A percentile compares a stretch with the other conserved stretches of the same genome.
phyloP scores from a whole-genome alignment of 2,329 filamentous ascomycete genomes.

The Chalaropsis thielavioides region DNA sequence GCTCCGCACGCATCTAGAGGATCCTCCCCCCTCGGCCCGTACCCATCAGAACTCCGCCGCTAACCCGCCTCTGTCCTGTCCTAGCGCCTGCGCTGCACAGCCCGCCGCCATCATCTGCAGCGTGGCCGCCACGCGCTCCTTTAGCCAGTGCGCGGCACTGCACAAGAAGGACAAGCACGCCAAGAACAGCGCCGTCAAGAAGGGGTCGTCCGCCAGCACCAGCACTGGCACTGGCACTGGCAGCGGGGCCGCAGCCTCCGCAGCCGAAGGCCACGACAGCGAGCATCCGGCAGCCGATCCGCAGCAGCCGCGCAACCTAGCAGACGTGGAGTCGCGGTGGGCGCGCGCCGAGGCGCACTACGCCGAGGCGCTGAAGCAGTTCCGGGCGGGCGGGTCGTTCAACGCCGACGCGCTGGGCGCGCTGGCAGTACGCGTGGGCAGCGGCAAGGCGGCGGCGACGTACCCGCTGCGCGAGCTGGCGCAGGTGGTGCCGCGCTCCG shows the following conservation, averaged over 20 bases:
- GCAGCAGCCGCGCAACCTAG: slow-evolving; percentile 35
- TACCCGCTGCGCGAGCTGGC: slow-evolving; percentile 43
- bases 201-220: slow-evolving; percentile 16
- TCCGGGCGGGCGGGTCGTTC: slow-evolving; percentile 37
- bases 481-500: slow-evolving; percentile 36
- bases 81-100: neutral
- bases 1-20: neutral
- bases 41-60: neutral
- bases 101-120: neutral
- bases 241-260: slow-evolving; percentile 18
- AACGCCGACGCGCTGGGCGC: slow-evolving; percentile 36
- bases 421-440: slow-evolving; percentile 27
- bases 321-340: slow-evolving; percentile 33
- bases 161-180: slow-evolving; percentile 26
- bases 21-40: neutral
- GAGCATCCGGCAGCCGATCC: slow-evolving; percentile 25
- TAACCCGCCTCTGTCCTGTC: neutral
- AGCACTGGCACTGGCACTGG: too few species aligned
- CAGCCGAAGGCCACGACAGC: slow-evolving; percentile 19
- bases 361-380: slow-evolving; percentile 28
- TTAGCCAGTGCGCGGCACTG: slow-evolving; percentile 23
- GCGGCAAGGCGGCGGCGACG: slow-evolving; percentile 20
- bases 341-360: slow-evolving; percentile 30
- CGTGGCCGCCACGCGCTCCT: slow-evolving; percentile 20
- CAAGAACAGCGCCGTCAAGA: slow-evolving; percentile 16